Base-by-base conservation (phyloP, 2,329 filamentous ascomycete genomes). In the Xylaria sp. region DNA sequence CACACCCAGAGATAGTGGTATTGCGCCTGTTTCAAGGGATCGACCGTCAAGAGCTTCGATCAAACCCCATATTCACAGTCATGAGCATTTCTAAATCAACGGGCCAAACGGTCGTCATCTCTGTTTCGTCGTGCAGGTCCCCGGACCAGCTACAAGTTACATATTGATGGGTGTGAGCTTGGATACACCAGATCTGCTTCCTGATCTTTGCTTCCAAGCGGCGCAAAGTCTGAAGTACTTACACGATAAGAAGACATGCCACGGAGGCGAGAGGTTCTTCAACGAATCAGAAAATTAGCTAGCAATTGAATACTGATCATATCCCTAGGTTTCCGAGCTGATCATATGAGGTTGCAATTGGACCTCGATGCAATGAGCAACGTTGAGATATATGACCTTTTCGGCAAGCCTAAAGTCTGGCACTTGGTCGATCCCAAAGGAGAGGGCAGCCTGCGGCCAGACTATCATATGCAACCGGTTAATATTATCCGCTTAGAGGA, bases 341-440 rank as follows among this genome's bases (percentile, higher is more conserved):
- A 69, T 56, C 58, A 69, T 53, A 65, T 67, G 23, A 67, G 58
- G 31, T 20, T 69, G 23, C 67, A 69, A 46, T 23, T 69, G 11
- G 58, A 69, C 20, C 7, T 51, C 9, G 44, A 48, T 4, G 44
- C 46, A 3, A 49, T 49, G 46, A 28, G 23, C 23, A 5, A 49
- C 5, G 46, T 15, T 5, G 26, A 4, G 23, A 49, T 28, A 17
- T 49, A 28, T 17, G 46, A 49, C 23, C 46, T 49, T 49, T 49
- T 49, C 46, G 46, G 46, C 3, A 6, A 49, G 23, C 46, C 46
- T 28, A 28, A 6, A 10, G 26, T 49, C 13, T 49, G 46, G 46
- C 23, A 7, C 15, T 49, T 28, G 9, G 15, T 28, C 11, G 11
- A 17, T 28, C 6, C 5, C 4, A 9, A 20, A 53, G 17, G 6